phyloP scores from a whole-genome alignment of 2,329 filamentous ascomycete genomes.

The Colletotrichum chrysophilum region DNA sequence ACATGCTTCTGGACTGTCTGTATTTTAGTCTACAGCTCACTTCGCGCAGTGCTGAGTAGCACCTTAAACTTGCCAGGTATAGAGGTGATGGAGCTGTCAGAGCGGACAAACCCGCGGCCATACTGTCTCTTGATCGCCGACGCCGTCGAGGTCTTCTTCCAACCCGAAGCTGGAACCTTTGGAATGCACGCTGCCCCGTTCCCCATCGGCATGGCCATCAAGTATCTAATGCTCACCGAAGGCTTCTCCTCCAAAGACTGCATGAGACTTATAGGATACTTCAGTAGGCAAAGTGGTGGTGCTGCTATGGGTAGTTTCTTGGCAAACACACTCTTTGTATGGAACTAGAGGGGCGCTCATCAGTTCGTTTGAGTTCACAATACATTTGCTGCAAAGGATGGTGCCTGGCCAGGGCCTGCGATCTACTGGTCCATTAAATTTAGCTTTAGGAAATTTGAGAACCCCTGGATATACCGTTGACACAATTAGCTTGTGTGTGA shows the following conservation, averaged over 20 bases:
- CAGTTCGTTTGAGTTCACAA: not conserved
- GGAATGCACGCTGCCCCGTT: constrained; percentile 4
- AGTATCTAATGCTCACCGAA: constrained; percentile 6
- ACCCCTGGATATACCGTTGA: not conserved
- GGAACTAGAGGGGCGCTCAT: not conserved
- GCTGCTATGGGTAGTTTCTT: not conserved
- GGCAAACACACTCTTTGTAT: not conserved
- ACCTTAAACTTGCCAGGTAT: not conserved
- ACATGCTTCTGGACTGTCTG: constrained; percentile 1
- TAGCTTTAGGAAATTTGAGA: not conserved
- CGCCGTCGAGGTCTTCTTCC: constrained; percentile 11
- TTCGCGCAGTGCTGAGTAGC: not conserved
- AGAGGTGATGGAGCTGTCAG: not conserved
- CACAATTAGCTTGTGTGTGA: not conserved
- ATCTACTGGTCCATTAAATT: not conserved
- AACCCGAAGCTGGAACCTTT: not conserved
- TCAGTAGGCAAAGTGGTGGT: not conserved
- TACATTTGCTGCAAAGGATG: not conserved
- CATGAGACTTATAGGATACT: not conserved
- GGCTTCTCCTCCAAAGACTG: not conserved
- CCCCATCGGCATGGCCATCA: constrained; percentile 4
- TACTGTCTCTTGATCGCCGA: constrained; percentile 14
- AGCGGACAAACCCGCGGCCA: not conserved
- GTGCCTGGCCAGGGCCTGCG: not conserved
- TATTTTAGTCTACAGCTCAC: constrained; percentile 6